phyloP scores from a whole-genome alignment of 1,284 basidiomycete species.

The Ganoderma meredithae region DNA sequence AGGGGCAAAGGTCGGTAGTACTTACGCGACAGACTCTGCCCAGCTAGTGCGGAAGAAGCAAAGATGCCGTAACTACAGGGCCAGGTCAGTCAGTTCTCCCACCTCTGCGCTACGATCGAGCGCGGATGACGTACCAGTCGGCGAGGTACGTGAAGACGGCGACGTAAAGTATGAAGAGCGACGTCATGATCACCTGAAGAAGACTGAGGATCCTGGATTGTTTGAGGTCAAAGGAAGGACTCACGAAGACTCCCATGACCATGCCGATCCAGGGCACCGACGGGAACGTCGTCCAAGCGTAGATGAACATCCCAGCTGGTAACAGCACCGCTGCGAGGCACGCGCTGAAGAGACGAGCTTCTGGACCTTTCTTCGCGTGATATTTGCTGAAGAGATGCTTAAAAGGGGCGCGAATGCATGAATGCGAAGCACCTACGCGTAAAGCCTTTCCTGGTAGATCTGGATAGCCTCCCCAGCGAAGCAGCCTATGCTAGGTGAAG shows the following conservation, averaged over 20 bases:
- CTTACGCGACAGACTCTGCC: slow-evolving; percentile 75
- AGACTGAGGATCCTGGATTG: slow-evolving; percentile 6
- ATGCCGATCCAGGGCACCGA: slow-evolving; percentile 64
- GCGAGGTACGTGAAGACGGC: slow-evolving; percentile 80
- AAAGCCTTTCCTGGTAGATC: slow-evolving; percentile 72
- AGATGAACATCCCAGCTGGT: slow-evolving; percentile 72
- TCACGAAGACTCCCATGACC: slow-evolving; percentile 60
- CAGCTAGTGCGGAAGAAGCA: slow-evolving; percentile 81
- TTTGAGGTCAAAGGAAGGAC: slow-evolving; percentile 24
- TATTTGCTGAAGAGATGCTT: slow-evolving; percentile 51
- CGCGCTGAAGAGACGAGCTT: slow-evolving; percentile 78
- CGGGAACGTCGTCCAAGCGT: slow-evolving; percentile 65
- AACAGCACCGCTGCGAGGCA: slow-evolving; percentile 71
- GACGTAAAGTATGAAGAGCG: slow-evolving; percentile 67
- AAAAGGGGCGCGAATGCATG: not conserved
- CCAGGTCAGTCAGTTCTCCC: not conserved
- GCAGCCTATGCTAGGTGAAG: slow-evolving; percentile 62
- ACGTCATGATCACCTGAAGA: slow-evolving; percentile 51
- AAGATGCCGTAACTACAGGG: slow-evolving; percentile 68
- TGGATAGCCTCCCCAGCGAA: slow-evolving; percentile 64
- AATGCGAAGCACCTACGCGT: slow-evolving; percentile 48
- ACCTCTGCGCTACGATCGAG: not conserved
- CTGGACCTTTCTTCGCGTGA: slow-evolving; percentile 64
- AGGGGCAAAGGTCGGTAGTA: slow-evolving; percentile 15
- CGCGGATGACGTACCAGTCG: slow-evolving; percentile 59